A percentile compares a stretch with the other conserved stretches of the same genome.
Conservation (phyloP, 768 basidiomycete genomes). For the Suillus subluteus region DNA sequence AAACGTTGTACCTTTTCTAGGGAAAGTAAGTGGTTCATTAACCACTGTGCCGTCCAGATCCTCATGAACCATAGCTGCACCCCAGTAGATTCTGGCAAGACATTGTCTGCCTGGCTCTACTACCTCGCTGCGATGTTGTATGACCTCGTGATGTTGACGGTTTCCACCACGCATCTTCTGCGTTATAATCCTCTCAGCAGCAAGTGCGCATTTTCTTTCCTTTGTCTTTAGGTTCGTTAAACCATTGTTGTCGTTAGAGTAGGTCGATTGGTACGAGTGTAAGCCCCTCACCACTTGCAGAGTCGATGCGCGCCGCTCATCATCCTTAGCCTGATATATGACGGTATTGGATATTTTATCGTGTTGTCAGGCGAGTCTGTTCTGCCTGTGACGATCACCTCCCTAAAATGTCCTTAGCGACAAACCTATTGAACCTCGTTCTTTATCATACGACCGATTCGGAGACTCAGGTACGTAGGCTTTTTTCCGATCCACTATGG, state of each 20-base stretch:
- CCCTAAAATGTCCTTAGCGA: constrained; percentile 31
- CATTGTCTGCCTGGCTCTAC: constrained; percentile 56
- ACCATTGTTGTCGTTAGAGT: constrained; percentile 20
- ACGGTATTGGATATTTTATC: constrained; percentile 67
- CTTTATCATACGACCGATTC: constrained; percentile 46
- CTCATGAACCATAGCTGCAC: constrained; percentile 47
- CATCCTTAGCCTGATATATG: constrained; percentile 62
- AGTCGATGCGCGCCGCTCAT: constrained; percentile 9
- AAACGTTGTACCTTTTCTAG: constrained; percentile 24
- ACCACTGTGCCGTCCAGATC: not conserved
- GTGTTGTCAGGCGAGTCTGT: constrained; percentile 48
- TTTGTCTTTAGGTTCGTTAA: constrained; percentile 3
- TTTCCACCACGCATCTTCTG: constrained; percentile 56
- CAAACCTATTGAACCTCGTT: constrained; percentile 56
- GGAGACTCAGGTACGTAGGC: constrained; percentile 45
- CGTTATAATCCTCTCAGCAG: constrained; percentile 41
- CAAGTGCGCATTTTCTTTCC: constrained; percentile 24
- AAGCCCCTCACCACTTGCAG: constrained; percentile 9
- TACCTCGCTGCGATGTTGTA: constrained; percentile 62
- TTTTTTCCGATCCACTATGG: constrained; percentile 15
- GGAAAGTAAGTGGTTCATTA: constrained; percentile 36
- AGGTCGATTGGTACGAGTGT: constrained; percentile 34
- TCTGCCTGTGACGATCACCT: not conserved
- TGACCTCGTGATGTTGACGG: constrained; percentile 52
- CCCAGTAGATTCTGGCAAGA: constrained; percentile 33